Evolutionary conservation across 2,329 filamentous ascomycete genomes (phyloP).

Genomic region (Dryadomyces quercus-mongolicae): DNA sequence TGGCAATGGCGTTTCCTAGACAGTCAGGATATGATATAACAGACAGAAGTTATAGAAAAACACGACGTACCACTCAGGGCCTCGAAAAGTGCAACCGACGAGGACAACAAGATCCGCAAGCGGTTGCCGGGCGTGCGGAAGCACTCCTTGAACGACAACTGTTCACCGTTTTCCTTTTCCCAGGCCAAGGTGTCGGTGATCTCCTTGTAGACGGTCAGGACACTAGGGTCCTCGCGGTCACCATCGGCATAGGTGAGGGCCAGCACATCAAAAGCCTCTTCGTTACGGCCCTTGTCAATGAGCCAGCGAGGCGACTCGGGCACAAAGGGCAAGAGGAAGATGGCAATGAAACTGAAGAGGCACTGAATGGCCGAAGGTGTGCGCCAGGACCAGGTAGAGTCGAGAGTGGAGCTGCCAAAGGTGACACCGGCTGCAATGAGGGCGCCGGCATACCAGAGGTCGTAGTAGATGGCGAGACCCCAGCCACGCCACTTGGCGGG

Average conservation of each 20-base stretch:
- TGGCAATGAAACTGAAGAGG: neutral
- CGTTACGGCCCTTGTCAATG: constrained; percentile 9
- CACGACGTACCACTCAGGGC: neutral
- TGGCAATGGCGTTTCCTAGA: constrained; percentile 10
- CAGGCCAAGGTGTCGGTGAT: neutral
- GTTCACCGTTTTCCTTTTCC: neutral
- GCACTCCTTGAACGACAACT: neutral
- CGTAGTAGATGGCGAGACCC: neutral
- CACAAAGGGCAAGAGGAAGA: neutral
- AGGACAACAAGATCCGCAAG: neutral
- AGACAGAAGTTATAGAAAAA: neutral
- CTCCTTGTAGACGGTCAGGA: neutral
- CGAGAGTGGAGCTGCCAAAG: constrained; percentile 36
- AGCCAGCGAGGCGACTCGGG: constrained; percentile 11
- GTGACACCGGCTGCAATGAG: constrained; percentile 15
- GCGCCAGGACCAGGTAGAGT: constrained; percentile 37
- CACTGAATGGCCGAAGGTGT: constrained; percentile 43
- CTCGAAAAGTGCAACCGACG: neutral
- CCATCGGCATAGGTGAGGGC: constrained; percentile 24
- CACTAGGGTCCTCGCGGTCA: neutral
- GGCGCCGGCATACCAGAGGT: constrained; percentile 10
- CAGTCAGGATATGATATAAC: neutral
- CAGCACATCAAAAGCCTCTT: constrained; percentile 21
- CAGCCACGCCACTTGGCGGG: neutral
- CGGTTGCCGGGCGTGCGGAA: neutral